Conservation (phyloP, 2,329 filamentous ascomycete species). For the Diaporthe longicolla region DNA sequence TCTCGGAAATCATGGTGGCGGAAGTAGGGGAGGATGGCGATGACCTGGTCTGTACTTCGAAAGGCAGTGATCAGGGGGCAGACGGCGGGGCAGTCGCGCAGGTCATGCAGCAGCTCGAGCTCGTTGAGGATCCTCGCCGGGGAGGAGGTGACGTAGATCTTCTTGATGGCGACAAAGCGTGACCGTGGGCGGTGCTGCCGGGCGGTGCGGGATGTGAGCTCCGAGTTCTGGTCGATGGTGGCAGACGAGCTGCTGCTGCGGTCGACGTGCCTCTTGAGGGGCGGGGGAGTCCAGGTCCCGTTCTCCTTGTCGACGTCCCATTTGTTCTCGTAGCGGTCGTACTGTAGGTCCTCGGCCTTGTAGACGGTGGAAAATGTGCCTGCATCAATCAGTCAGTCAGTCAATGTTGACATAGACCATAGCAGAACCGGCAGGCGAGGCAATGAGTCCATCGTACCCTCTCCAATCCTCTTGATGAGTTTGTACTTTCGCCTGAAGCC, state of each 20-base stretch:
- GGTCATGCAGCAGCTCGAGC: conserved; percentile 90
- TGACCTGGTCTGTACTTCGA: conserved; percentile 91
- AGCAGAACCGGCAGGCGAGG: not conserved
- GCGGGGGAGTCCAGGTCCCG: conserved; percentile 78
- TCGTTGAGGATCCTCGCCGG: conserved; percentile 95
- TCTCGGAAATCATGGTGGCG: conserved; percentile 94
- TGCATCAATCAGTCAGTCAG: conserved; percentile 54
- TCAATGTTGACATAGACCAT: not conserved
- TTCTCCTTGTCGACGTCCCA: conserved; percentile 84
- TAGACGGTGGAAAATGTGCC: conserved; percentile 99
- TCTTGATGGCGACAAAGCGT: conserved; percentile 96
- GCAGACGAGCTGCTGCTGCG: conserved; percentile 49
- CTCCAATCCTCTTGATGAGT: conserved; percentile 95
- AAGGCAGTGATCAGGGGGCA: conserved; percentile 99
- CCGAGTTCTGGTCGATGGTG: conserved; percentile 39
- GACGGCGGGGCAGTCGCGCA: conserved; percentile 85
- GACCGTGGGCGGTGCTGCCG: conserved; percentile 51
- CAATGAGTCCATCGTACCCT: conserved; percentile 71
- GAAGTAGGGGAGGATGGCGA: conserved; percentile 95
- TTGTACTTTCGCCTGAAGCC: conserved; percentile 88
- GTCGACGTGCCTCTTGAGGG: conserved; percentile 66
- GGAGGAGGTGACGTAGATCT: conserved; percentile 98
- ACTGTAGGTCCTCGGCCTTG: conserved; percentile 94
- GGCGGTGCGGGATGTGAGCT: conserved; percentile 51
- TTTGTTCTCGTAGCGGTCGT: conserved; percentile 85